Evolutionary conservation across 176 grass and related monocot species (phyloP).

Genomic region (Pharus latifolius): DNA sequence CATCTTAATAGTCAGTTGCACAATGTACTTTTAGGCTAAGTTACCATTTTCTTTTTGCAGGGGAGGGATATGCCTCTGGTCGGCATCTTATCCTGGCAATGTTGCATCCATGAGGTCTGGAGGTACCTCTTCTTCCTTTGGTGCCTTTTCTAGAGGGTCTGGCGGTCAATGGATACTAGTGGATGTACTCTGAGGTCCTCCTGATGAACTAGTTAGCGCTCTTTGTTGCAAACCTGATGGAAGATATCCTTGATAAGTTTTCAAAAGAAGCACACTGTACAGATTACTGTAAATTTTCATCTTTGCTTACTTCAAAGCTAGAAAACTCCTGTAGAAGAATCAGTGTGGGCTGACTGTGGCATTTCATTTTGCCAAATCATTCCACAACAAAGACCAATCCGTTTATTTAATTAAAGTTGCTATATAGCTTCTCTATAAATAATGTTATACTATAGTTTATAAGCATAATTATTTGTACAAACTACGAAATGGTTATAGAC

Average conservation of each 20-base stretch:
- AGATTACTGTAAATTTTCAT: slow-evolving; percentile 5
- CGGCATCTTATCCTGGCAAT: slow-evolving; percentile 86
- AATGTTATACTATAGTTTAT: neutral
- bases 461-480: neutral
- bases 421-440: neutral
- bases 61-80: slow-evolving; percentile 93
- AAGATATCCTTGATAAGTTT: slow-evolving; percentile 77
- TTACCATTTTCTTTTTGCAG: slow-evolving; percentile 25
- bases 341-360: neutral
- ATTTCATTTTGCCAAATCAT: neutral
- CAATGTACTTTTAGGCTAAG: neutral
- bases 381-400: no score
- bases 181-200: slow-evolving; percentile 55
- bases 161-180: slow-evolving; percentile 66
- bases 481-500: neutral
- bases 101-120: slow-evolving; percentile 60
- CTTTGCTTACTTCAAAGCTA: neutral
- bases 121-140: slow-evolving; percentile 33
- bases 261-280: neutral
- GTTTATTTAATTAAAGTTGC: no score
- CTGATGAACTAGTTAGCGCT: slow-evolving; percentile 51
- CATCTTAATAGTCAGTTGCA: neutral
- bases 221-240: slow-evolving; percentile 89
- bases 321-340: neutral
- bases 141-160: slow-evolving; percentile 60